These are phyloP conservation scores for Mycena rosella DNA, from an alignment of 768 basidiomycete species.

Conservation along the genomic window DNA sequence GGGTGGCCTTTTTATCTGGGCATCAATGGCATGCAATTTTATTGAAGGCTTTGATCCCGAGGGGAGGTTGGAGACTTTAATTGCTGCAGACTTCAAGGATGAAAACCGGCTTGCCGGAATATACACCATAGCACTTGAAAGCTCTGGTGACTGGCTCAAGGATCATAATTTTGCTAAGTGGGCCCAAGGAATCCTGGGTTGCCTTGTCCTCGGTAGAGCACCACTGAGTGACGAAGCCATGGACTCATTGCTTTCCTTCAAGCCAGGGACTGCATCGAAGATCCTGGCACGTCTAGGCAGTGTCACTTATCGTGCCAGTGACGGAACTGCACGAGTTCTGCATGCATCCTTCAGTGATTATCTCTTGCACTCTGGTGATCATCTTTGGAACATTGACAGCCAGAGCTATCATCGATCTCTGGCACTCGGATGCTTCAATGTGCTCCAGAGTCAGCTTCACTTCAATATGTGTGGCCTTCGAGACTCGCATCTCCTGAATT, in stretches of 20 bases:
- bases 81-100: neutral
- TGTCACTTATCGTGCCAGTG: neutral
- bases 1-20: neutral
- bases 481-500: neutral
- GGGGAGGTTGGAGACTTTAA: neutral
- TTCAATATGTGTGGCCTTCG: conserved; percentile 6
- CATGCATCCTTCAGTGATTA: conserved; percentile 7
- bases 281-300: neutral
- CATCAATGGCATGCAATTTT: neutral
- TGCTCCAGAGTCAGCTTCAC: neutral
- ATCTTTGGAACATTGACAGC: neutral
- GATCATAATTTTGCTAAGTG: neutral
- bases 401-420: neutral
- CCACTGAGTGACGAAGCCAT: neutral
- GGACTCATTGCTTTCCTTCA: neutral
- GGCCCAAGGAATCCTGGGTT: neutral
- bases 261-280: neutral
- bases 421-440: neutral
- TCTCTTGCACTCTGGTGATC: conserved; percentile 1
- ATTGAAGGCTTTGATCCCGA: neutral
- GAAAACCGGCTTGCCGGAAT: too few species aligned
- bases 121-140: too few species aligned
- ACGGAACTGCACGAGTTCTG: neutral
- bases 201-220: neutral
- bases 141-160: too few species aligned